Percentiles rank a stretch among this genome's conserved stretches.
Conservation (phyloP, 495 filamentous ascomycete genomes). For the Halenospora varia region DNA sequence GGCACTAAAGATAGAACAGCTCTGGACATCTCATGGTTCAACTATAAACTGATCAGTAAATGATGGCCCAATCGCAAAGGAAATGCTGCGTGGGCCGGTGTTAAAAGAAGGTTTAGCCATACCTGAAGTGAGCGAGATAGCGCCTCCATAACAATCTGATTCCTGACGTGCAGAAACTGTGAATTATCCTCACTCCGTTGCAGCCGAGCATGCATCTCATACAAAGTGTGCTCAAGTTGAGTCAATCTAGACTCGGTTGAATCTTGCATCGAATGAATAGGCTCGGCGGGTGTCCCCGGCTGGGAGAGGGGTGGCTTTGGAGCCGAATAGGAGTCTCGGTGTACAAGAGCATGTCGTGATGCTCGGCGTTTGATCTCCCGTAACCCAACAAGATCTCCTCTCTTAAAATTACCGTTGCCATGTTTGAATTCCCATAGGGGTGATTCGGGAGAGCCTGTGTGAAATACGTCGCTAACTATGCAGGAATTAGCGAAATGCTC, state of each 20-base stretch:
- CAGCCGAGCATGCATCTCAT: conserved; percentile 73
- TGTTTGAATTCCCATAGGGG: conserved; percentile 99
- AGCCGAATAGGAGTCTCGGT: conserved; percentile 84
- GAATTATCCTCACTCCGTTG: conserved; percentile 81
- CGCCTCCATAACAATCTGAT: conserved; percentile 77
- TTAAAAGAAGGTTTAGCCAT: conserved; percentile 20
- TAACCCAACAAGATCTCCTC: conserved; percentile 85
- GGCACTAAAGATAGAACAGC: conserved; percentile 67
- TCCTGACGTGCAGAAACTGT: conserved; percentile 71
- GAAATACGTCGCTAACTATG: conserved; percentile 96
- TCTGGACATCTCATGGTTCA: conserved; percentile 73
- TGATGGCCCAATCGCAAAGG: not conserved
- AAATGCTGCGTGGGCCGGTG: not conserved
- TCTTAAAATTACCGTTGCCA: conserved; percentile 94
- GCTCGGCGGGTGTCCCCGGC: conserved; percentile 80
- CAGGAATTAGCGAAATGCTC: conserved; percentile 16
- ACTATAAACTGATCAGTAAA: conserved; percentile 18
- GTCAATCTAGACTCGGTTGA: conserved; percentile 71
- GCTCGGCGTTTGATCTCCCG: conserved; percentile 95
- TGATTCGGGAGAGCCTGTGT: conserved; percentile 92
- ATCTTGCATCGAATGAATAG: conserved; percentile 62
- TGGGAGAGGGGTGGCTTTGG: conserved; percentile 68
- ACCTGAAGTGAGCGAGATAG: conserved; percentile 74
- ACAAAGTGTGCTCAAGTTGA: conserved; percentile 75
- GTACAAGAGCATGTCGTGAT: conserved; percentile 92